Conservation (phyloP, 495 filamentous ascomycete species). For the Tuber magnatum region DNA sequence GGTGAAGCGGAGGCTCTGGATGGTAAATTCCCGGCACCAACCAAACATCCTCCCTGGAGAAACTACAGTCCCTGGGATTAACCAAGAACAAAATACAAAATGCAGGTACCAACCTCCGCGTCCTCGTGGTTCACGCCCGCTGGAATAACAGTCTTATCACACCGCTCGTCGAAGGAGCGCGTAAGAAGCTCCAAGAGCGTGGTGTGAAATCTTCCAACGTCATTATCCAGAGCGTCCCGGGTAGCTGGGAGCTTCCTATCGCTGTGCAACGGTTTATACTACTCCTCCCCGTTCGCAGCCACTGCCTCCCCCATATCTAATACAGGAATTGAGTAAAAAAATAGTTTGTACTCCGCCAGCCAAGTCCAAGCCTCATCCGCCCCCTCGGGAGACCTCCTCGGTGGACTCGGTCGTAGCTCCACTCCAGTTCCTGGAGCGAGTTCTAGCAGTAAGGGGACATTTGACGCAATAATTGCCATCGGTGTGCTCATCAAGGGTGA, state of each 20-base stretch:
- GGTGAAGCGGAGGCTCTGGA: constrained; percentile 50
- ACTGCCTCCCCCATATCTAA: constrained; percentile 5
- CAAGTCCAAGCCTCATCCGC: constrained; percentile 70
- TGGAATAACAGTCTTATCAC: constrained; percentile 83
- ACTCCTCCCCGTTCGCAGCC: constrained; percentile 15
- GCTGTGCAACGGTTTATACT: constrained; percentile 66
- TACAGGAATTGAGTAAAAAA: constrained; percentile 8
- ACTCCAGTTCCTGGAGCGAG: constrained; percentile 38
- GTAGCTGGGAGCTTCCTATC: constrained; percentile 86
- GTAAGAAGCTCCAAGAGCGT: constrained; percentile 54
- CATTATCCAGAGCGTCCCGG: constrained; percentile 78
- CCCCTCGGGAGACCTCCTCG: constrained; percentile 72
- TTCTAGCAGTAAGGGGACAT: constrained; percentile 52
- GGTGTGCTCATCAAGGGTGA: constrained; percentile 96
- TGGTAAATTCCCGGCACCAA: constrained; percentile 43
- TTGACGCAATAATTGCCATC: constrained; percentile 90
- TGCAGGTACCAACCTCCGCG: constrained; percentile 71
- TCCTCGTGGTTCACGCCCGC: constrained; percentile 89
- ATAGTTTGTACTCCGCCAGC: constrained; percentile 74
- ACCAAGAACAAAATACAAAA: constrained; percentile 39
- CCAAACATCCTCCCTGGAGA: not conserved
- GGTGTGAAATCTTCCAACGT: constrained; percentile 87
- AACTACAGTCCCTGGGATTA: not conserved
- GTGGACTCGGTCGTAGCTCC: constrained; percentile 42
- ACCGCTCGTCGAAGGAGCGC: constrained; percentile 66